Conservation (phyloP, 192 early-diverging fungal species). For the Entomortierella parvispora region DNA sequence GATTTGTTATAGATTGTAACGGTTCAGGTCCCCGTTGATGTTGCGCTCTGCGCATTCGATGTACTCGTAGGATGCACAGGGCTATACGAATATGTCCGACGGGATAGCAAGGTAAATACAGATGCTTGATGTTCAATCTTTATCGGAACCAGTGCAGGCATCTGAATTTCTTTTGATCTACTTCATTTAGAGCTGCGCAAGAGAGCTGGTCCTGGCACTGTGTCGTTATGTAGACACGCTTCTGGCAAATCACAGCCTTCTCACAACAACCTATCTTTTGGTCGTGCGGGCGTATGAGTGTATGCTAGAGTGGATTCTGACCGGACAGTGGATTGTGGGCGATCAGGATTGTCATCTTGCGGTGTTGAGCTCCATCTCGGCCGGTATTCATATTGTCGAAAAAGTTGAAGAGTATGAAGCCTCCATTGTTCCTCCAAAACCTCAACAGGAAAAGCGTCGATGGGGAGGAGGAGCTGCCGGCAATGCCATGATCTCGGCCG, state of each 20-base stretch:
- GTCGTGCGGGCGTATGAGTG: constrained; percentile 81
- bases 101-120: constrained; percentile 70
- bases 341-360: constrained; percentile 74
- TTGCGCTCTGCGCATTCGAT: constrained; percentile 69
- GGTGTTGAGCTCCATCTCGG: constrained; percentile 74
- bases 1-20: constrained; percentile 63
- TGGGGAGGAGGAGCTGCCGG: constrained; percentile 43
- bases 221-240: constrained; percentile 78
- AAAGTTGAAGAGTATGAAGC: constrained; percentile 60
- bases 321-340: constrained; percentile 81
- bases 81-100: constrained; percentile 69
- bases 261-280: constrained; percentile 61
- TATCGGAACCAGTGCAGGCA: too few relatives aligned
- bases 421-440: constrained; percentile 50
- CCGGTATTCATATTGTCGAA: constrained; percentile 74
- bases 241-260: constrained; percentile 55
- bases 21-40: constrained; percentile 66
- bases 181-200: constrained; percentile 73
- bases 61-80: constrained; percentile 70
- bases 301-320: constrained; percentile 77
- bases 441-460: constrained; percentile 44
- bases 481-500: constrained; percentile 45
- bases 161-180: background rate
- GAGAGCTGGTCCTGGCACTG: constrained; percentile 74
- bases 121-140: background rate